phyloP scores from a whole-genome alignment of 2,329 filamentous ascomycete genomes.

The Penicillium sp. region DNA sequence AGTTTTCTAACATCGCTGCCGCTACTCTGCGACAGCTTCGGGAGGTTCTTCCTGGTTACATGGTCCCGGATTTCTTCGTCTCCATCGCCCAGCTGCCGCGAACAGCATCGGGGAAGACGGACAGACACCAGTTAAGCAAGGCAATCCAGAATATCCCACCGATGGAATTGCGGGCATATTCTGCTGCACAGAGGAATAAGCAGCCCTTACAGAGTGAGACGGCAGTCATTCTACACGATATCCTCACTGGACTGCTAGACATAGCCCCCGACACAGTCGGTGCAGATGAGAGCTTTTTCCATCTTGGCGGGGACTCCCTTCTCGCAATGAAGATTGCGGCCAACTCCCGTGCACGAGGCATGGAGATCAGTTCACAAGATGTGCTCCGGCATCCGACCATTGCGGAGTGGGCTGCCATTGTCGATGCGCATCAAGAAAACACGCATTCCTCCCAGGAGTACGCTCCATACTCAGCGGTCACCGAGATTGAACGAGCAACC shows the following conservation, averaged over 20 bases:
- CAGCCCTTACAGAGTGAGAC: not conserved
- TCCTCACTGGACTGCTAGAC: not conserved
- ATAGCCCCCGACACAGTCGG: not conserved
- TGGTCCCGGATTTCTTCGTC: not conserved
- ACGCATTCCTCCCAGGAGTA: not conserved
- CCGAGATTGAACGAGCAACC: too few relatives aligned
- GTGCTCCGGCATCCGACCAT: not conserved
- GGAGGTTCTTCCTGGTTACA: not conserved
- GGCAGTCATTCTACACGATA: not conserved
- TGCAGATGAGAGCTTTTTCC: conserved; percentile 12
- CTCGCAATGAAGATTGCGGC: conserved; percentile 41
- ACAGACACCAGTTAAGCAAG: too few relatives aligned
- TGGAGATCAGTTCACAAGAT: not conserved
- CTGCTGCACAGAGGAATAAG: too few relatives aligned
- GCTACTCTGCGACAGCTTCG: too few relatives aligned
- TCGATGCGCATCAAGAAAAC: not conserved
- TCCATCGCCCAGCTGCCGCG: not conserved
- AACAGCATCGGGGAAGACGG: not conserved
- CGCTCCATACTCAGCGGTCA: not conserved
- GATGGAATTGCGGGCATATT: too few relatives aligned
- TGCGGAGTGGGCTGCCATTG: not conserved
- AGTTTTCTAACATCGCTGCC: too few relatives aligned
- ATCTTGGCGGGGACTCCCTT: conserved; percentile 12
- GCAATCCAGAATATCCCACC: too few relatives aligned
- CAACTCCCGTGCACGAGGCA: conserved; percentile 26